Percentiles rank a stretch among this genome's conserved stretches.
These are phyloP conservation scores for Melampsora americana DNA, from an alignment of 1,284 basidiomycete genomes.

Conservation along the genomic window DNA sequence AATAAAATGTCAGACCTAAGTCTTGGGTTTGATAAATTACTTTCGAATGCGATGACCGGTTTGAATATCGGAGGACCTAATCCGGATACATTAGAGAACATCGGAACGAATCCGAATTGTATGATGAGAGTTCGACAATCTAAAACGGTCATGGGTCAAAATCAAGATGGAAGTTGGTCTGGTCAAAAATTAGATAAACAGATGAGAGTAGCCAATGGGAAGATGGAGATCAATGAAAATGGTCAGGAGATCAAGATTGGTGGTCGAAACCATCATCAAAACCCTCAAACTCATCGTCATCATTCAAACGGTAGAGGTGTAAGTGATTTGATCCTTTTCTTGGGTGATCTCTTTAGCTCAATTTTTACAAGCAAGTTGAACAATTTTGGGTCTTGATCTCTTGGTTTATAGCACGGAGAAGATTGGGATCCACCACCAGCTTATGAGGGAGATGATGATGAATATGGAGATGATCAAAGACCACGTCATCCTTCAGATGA, in stretches of 20 bases:
- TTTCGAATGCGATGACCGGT: slow-evolving; percentile 27
- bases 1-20: slow-evolving; percentile 18
- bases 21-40: slow-evolving; percentile 32
- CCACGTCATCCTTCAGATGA: not conserved
- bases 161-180: slow-evolving; percentile 31
- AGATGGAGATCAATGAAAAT: slow-evolving; percentile 34
- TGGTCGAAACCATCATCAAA: not conserved
- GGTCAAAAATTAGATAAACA: slow-evolving; percentile 38
- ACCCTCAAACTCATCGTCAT: too few species aligned
- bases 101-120: slow-evolving; percentile 12
- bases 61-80: slow-evolving; percentile 20
- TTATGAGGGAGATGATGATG: slow-evolving; percentile 21
- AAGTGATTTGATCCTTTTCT: not conserved
- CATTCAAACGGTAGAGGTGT: slow-evolving; percentile 9
- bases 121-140: slow-evolving; percentile 35
- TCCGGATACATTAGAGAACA: slow-evolving; percentile 10
- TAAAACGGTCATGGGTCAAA: slow-evolving; percentile 39
- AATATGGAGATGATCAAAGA: not conserved
- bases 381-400: too few species aligned
- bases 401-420: slow-evolving; percentile 20
- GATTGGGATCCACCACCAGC: slow-evolving; percentile 40
- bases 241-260: slow-evolving; percentile 32
- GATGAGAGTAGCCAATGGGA: slow-evolving; percentile 33
- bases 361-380: not conserved
- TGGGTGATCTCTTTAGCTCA: not conserved